Conservation (phyloP, 768 basidiomycete species). For the Hypsizygus marmoreus region DNA sequence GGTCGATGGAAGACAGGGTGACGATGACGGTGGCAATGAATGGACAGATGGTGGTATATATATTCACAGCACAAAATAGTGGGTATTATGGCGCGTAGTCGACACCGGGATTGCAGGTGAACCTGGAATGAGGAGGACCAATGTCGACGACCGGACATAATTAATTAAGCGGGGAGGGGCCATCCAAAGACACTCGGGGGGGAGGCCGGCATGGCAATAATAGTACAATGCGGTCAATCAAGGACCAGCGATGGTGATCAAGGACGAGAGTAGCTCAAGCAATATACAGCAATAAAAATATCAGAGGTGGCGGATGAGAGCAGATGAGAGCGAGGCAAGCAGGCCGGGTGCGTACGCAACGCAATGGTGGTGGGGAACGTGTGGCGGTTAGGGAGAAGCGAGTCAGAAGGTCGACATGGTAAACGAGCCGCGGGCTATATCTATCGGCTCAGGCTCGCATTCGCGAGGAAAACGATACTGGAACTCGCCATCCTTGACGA, state of each 20-base stretch:
- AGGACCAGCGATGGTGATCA: slow-evolving; percentile 22
- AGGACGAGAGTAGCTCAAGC: slow-evolving; percentile 13
- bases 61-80: slow-evolving; percentile 10
- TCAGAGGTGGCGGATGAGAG: slow-evolving; percentile 18
- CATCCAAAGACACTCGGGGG: too few relatives aligned
- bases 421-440: slow-evolving; percentile 47
- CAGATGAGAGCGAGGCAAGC: slow-evolving; percentile 11
- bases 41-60: slow-evolving; percentile 1
- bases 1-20: too few relatives aligned
- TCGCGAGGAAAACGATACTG: slow-evolving; percentile 62
- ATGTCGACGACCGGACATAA: background rate
- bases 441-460: slow-evolving; percentile 48
- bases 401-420: slow-evolving; percentile 63
- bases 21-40: background rate
- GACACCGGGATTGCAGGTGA: too few relatives aligned
- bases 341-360: slow-evolving; percentile 9
- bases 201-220: slow-evolving; percentile 20
- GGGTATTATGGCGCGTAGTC: slow-evolving; percentile 4
- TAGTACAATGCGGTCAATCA: slow-evolving; percentile 30
- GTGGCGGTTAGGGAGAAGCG: background rate
- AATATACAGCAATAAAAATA: slow-evolving; percentile 58
- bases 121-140: too few relatives aligned
- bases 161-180: background rate
- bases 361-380: background rate
- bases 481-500: slow-evolving; percentile 67